Conservation (phyloP, 2,329 filamentous ascomycete genomes). For the Aspergillus aculeatinus region DNA sequence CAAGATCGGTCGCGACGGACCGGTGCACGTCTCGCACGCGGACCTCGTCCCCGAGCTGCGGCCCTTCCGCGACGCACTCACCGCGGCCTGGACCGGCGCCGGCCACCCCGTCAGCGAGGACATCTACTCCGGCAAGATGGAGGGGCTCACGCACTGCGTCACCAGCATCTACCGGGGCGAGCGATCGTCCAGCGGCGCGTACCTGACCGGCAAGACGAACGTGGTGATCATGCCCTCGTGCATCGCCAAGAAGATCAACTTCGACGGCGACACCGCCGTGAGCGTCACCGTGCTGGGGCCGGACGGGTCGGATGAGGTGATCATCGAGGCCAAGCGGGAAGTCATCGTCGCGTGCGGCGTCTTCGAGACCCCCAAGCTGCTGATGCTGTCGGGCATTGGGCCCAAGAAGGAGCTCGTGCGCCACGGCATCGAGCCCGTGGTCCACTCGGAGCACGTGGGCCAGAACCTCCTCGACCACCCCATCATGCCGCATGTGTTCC, state of each 20-base stretch:
- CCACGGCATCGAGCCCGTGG: background rate
- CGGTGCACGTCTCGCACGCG: background rate
- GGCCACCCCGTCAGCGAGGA: background rate
- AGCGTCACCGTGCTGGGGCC: background rate
- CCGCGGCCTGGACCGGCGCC: background rate
- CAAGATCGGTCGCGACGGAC: background rate
- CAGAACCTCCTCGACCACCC: slow-evolving; percentile 1
- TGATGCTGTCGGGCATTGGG: slow-evolving; percentile 6
- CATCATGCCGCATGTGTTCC: background rate
- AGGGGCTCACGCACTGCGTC: slow-evolving; percentile 3
- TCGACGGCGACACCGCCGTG: background rate
- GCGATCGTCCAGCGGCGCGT: background rate
- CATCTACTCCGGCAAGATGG: slow-evolving; percentile 1
- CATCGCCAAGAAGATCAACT: background rate
- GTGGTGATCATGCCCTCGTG: background rate
- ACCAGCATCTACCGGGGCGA: background rate
- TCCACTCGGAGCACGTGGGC: background rate
- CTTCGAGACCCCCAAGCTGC: slow-evolving; percentile 6
- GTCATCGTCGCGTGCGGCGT: slow-evolving; percentile 5
- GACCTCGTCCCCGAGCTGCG: background rate
- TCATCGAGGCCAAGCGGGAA: background rate
- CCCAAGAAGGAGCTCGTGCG: background rate
- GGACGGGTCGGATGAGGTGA: background rate
- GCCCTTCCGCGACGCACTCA: background rate
- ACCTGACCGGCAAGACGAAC: background rate